Base-by-base conservation (phyloP, 208 protist species). In the Crithidia fasciculata region DNA sequence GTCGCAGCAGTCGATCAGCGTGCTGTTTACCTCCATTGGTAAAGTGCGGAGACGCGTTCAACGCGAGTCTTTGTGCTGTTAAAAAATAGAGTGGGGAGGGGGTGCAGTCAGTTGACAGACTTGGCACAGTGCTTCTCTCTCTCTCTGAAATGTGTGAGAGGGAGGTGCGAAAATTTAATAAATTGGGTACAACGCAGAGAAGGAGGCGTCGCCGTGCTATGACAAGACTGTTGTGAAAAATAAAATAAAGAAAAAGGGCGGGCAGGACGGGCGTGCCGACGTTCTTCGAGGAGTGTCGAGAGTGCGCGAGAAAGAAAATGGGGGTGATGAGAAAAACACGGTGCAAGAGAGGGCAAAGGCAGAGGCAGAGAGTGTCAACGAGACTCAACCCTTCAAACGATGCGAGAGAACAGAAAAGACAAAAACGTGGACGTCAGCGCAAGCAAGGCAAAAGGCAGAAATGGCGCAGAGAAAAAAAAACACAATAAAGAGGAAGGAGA, bases 11-110 rank as follows among this genome's bases (percentile, higher is more conserved):
- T 96, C 86, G 71, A 96, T 89, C 50, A 94, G 69, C 10, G 91
- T 92, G 65, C 82, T 89, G 78, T 94, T 96, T 2, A 96, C 78
- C 65, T 96, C 88, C 91, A 96, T 96, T 28, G 28, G 28, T 28
- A 28, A 28, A 28, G 28, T 28, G 28, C 28, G 28, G 28, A 28
- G 28, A 28, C 28, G 28, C 28, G 28, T 28, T 28, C 28, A 28
- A 28, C 28, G 28, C 28, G 28, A 28, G 28, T 28, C 28, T 28
- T 28, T 28, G 28, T 28, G 28, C 28, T 28, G 28, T 28, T 28
- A 28, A 28, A 28, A 1, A 28, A 28, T 28, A 28, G 28, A 28
- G 28, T 28, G 28, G 28, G 28, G 28, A 28, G 28, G 28, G 28
- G 28, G 28, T 28, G 28, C 28, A 28, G 28, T 28, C 28, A 28